Evolutionary conservation across 2,329 filamentous ascomycete species (phyloP), one percentile per base, ranked within the genome.

Genomic region (Aspergillus luchuensis): DNA sequence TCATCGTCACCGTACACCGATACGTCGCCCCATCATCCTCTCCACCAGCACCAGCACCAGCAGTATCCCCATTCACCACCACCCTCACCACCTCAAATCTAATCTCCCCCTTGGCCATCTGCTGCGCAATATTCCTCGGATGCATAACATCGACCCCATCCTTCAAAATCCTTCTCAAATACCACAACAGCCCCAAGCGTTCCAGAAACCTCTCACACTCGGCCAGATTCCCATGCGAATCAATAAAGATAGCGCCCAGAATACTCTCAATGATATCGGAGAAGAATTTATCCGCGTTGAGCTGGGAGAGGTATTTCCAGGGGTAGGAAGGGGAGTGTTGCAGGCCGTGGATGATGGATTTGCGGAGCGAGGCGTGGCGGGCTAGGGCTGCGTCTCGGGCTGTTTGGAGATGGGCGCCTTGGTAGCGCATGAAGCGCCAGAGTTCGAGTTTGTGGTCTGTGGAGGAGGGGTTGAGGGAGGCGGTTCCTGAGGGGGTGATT

Each of bases 181-280:
- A 86, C 0, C 76, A 72, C 41, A 92, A 65, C 4, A 97, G 80
- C 0, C 91, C 91, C 3, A 92, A 77, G 0, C 79, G 77, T 48
- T 85, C 81, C 0, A 91, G 72, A 39, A 97, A 81, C 0, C 56
- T 69, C 53, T 83, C 79, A 68, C 91, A 96, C 0, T 72, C 73
- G 0, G 78, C 78, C 13, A 91, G 71, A 1, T 84, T 82, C 0
- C 89, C 90, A 0, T 82, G 66, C 0, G 83, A 90, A 73, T 98
- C 95, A 19, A 97, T 80, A 81, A 90, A 97, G 0, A 97, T 82
- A 0, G 92, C 93, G 0, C 91, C 94, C 0, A 98, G 75, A 0
- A 96, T 73, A 33, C 86, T 85, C 78, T 98, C 94, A 8, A 97
- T 81, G 7, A 97, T 78, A 73, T 97, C 93, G 0, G 90, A 94